Conservation (phyloP, 1,284 basidiomycete genomes). For the Moesziomyces antarcticus region DNA sequence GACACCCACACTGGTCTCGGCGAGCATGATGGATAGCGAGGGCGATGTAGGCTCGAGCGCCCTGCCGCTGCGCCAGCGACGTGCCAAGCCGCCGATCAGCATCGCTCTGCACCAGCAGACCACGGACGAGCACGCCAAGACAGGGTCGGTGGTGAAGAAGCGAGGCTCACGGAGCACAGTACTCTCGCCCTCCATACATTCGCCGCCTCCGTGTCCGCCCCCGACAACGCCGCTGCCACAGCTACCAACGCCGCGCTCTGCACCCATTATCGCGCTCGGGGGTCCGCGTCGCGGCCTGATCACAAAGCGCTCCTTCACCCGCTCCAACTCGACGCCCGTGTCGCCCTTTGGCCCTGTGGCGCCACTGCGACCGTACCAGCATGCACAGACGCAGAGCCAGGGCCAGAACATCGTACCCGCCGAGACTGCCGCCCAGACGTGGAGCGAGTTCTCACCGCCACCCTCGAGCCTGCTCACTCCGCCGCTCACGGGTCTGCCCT, state of each 20-base stretch:
- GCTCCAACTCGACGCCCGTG: slow-evolving; percentile 17
- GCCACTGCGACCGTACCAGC: neutral
- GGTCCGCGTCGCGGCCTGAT: neutral
- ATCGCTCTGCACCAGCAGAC: slow-evolving; percentile 4
- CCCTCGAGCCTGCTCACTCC: slow-evolving; percentile 15
- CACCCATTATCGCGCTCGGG: slow-evolving; percentile 1
- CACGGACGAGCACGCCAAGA: neutral
- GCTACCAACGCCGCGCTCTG: slow-evolving; percentile 12
- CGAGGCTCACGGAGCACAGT: neutral
- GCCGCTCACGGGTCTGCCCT: slow-evolving; percentile 9
- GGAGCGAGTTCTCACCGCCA: neutral
- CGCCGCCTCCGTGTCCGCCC: slow-evolving; percentile 31
- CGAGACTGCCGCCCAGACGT: neutral
- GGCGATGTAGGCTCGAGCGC: neutral
- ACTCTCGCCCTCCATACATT: slow-evolving; percentile 10
- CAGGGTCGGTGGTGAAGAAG: neutral
- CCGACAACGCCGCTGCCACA: slow-evolving; percentile 22
- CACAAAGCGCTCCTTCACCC: slow-evolving; percentile 9
- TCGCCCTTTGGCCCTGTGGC: slow-evolving; percentile 3
- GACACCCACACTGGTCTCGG: neutral
- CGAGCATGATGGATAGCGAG: neutral
- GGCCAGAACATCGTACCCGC: slow-evolving; percentile 1
- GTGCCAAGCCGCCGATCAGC: slow-evolving; percentile 30
- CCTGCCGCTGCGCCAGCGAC: slow-evolving; percentile 18
- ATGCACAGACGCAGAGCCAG: slow-evolving; percentile 8